Conservation (phyloP, 2,329 filamentous ascomycete species). For the Neurospora crassa region DNA sequence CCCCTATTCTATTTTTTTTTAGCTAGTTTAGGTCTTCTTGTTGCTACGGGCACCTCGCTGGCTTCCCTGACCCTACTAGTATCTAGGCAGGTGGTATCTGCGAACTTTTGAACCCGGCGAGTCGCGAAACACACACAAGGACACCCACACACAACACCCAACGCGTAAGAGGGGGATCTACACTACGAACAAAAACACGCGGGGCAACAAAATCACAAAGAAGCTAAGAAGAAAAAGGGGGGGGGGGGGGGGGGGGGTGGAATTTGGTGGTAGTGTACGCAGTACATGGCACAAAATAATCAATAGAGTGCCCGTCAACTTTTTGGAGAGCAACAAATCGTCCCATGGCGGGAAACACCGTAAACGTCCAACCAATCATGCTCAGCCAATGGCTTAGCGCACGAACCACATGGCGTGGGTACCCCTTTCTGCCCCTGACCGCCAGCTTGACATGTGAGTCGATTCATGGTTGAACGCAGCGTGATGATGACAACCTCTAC, state of each 20-base stretch:
- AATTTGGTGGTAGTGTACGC: background rate
- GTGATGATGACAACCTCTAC: background rate
- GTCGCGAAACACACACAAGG: background rate
- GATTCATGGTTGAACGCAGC: constrained; percentile 9
- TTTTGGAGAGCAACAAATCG: constrained; percentile 11
- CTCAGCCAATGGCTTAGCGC: background rate
- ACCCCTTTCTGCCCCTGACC: constrained; percentile 12
- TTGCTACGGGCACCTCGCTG: background rate
- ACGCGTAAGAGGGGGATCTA: background rate
- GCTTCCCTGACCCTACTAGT: background rate
- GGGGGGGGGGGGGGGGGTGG: too few relatives aligned
- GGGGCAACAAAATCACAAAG: background rate
- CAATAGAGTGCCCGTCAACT: background rate
- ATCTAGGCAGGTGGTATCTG: background rate
- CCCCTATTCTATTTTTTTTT: background rate
- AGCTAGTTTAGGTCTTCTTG: background rate
- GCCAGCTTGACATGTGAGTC: constrained; percentile 20
- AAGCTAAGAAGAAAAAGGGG: background rate
- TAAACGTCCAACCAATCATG: constrained; percentile 12
- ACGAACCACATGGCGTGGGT: constrained; percentile 5
- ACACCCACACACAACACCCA: too few relatives aligned
- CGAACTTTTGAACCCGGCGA: background rate
- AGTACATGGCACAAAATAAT: background rate
- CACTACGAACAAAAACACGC: background rate
- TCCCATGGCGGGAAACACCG: constrained; percentile 18